phyloP scores from a whole-genome alignment of 352 stramenopile species.

The Lagenidium sp. region DNA sequence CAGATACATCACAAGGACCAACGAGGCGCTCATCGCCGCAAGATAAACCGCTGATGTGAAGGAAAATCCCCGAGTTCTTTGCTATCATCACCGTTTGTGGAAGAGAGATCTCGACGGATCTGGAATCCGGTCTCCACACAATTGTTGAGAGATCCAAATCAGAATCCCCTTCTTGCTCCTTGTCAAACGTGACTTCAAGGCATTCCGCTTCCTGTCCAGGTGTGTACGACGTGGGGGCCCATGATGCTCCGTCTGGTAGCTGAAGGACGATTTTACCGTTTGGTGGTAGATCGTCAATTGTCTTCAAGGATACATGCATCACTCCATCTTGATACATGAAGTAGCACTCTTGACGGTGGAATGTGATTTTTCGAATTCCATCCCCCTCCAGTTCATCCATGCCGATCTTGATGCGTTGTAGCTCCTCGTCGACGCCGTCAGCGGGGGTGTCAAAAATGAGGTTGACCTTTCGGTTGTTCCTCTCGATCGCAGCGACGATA shows the following conservation, averaged over 20 bases:
- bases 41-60: constrained; percentile 22
- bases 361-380: constrained; percentile 22
- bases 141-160: constrained; percentile 22
- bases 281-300: constrained; percentile 20
- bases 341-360: constrained; percentile 42
- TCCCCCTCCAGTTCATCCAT: constrained; percentile 20
- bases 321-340: constrained; percentile 32
- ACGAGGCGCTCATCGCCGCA: constrained; percentile 21
- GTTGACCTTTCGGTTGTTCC: neutral
- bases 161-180: constrained; percentile 15
- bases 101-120: constrained; percentile 22
- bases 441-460: constrained; percentile 18
- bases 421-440: constrained; percentile 20
- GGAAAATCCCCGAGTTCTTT: constrained; percentile 19
- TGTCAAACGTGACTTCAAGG: constrained; percentile 19
- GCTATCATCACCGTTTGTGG: constrained; percentile 23
- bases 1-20: constrained; percentile 31
- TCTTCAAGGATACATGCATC: constrained; percentile 10
- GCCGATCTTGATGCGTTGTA: constrained; percentile 13
- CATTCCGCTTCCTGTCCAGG: constrained; percentile 8
- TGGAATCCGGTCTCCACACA: constrained; percentile 14
- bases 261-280: constrained; percentile 23
- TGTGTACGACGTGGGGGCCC: constrained; percentile 13
- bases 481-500: constrained; percentile 40
- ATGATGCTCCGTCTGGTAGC: constrained; percentile 13